These are phyloP conservation scores for Tolypocladium paradoxum DNA, from an alignment of 2,329 filamentous ascomycete genomes.

Conservation along the genomic window DNA sequence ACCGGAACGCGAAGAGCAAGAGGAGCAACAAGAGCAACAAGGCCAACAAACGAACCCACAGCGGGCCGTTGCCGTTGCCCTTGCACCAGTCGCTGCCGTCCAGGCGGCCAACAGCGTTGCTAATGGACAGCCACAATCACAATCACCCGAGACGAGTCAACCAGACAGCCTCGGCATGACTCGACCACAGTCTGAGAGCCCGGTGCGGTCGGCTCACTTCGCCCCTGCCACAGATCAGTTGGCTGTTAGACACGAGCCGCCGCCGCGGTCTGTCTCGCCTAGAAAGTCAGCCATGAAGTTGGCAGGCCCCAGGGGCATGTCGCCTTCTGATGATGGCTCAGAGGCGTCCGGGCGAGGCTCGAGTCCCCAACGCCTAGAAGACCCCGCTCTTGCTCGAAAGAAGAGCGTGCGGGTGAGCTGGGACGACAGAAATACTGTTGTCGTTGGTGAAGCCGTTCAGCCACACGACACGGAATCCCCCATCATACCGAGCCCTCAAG, in stretches of 20 bases:
- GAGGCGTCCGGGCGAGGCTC: constrained; percentile 26
- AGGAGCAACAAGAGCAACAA: constrained; percentile 6
- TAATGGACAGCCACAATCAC: not conserved
- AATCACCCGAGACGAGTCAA: constrained; percentile 1
- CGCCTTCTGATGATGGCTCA: constrained; percentile 39
- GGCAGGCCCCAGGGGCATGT: constrained; percentile 37
- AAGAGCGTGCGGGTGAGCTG: constrained; percentile 70
- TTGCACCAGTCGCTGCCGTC: constrained; percentile 18
- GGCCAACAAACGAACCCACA: not conserved
- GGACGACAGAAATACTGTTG: constrained; percentile 50
- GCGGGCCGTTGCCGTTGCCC: constrained; percentile 18
- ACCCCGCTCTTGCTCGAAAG: constrained; percentile 35
- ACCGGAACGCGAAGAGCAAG: constrained; percentile 27
- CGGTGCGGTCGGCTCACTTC: constrained; percentile 59
- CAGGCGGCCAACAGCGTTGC: not conserved
- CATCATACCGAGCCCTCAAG: constrained; percentile 22
- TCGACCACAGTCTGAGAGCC: constrained; percentile 44
- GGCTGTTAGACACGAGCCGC: constrained; percentile 55
- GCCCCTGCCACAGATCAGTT: constrained; percentile 43
- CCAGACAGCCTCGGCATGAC: constrained; percentile 11
- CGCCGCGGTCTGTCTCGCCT: constrained; percentile 60
- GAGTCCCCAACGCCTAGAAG: constrained; percentile 21
- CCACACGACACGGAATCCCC: constrained; percentile 28
- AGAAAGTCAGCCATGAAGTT: constrained; percentile 69
- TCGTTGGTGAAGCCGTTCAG: constrained; percentile 37